phyloP scores from a whole-genome alignment of 73 alveolate genomes.

The Blepharisma stoltei region DNA sequence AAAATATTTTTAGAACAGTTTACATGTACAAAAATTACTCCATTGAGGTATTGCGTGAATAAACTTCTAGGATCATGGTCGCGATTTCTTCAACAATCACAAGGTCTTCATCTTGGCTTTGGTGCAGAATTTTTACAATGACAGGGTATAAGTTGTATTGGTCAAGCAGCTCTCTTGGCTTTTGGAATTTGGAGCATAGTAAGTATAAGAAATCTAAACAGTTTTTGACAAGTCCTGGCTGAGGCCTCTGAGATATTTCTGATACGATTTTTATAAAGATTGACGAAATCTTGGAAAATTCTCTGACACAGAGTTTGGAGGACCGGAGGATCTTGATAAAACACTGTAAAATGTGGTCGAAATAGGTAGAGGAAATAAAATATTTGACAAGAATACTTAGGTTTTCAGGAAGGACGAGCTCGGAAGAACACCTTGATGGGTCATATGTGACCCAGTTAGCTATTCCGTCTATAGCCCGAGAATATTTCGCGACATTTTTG shows the following conservation, averaged over 20 bases:
- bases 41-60: not conserved
- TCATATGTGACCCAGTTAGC: slow-evolving; percentile 10
- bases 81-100: slow-evolving; percentile 33
- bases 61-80: slow-evolving; percentile 24
- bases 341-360: slow-evolving; percentile 19
- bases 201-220: not conserved
- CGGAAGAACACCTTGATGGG: not conserved
- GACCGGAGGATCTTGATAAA: not conserved
- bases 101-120: slow-evolving; percentile 29
- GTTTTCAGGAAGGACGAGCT: not conserved
- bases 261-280: not conserved
- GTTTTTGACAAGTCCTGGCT: slow-evolving; percentile 17
- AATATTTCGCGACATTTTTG: not conserved
- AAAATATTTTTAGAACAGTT: not conserved
- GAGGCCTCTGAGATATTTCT: not conserved
- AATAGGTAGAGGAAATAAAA: not conserved
- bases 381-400: not conserved
- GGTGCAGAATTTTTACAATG: slow-evolving; percentile 15
- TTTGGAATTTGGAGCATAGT: not conserved
- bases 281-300: not conserved
- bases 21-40: not conserved
- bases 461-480: not conserved
- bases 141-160: slow-evolving; percentile 3
- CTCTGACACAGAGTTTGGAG: not conserved
- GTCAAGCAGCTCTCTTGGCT: slow-evolving; percentile 30